Evolutionary conservation across 1,284 basidiomycete species (phyloP), one percentile per base, ranked within the genome.

Genomic region (Tilletia indica): DNA sequence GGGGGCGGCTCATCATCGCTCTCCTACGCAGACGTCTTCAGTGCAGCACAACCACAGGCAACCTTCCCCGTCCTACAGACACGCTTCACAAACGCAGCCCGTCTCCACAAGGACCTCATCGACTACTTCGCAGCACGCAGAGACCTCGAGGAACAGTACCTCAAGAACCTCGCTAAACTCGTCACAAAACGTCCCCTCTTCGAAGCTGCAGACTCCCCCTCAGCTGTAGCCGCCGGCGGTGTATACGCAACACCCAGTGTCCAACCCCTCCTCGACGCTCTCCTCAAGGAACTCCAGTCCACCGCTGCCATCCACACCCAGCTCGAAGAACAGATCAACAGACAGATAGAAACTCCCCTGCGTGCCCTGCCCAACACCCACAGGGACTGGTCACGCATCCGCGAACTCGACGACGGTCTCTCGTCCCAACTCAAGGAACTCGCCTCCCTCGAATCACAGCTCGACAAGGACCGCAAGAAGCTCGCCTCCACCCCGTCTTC

Each of bases 81-180:
- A n/a, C 68, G 68, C 38, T 47, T 69, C 56, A n/a, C 14, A 14
- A 47, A 38, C 38, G 68, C 54, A 8, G 19, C 16, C 25, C 19
- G 25, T 36, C 54, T 61, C 9, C 25, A 49, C 51, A 39, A 61
- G 39, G 56, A 63, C 31, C 36, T 69, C 47, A 85, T 86, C 36
- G 86, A 87, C 69, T 85, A 87, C 72, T 86, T 86, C 81, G 85
- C 85, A 48, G 87, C 87, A 58, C 84, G 87, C 31, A 82, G 86
- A 0, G 78, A 79, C 3, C 85, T 87, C 56, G 87, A 88, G 72
- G 81, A 85, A 19, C 68, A 78, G 47, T 88, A 88, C 75, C 84
- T 86, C n/a, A 85, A 86, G 39, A 79, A 84, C 31, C 84, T 89
- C 25, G 77, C 84, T n/a, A 87, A 87, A 78, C 61, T 64, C 61